Conservation (phyloP, 1,284 basidiomycete species). For the Ganoderma leucocontextum region DNA sequence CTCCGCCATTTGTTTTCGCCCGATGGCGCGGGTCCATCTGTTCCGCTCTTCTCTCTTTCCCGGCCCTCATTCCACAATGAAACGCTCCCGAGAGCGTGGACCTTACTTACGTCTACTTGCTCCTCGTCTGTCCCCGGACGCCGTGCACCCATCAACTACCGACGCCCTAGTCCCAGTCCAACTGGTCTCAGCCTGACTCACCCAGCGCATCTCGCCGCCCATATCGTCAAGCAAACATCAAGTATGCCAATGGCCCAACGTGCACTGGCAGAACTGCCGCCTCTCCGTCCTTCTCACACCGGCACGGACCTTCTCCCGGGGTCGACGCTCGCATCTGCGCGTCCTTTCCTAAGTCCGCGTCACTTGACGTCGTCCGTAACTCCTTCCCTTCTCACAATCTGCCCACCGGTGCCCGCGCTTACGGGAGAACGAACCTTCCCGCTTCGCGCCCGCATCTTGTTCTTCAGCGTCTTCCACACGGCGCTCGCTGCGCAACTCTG, state of each 20-base stretch:
- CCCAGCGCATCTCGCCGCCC: background rate
- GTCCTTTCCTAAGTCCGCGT: slow-evolving; percentile 39
- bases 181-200: background rate
- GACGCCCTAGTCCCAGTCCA: slow-evolving; percentile 2
- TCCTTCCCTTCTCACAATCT: slow-evolving; percentile 17
- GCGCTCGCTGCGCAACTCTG: slow-evolving; percentile 20
- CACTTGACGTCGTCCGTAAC: slow-evolving; percentile 30
- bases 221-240: background rate
- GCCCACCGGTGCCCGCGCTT: slow-evolving; percentile 16
- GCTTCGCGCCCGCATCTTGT: slow-evolving; percentile 14
- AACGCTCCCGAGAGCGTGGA: slow-evolving; percentile 4
- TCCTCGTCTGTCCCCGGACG: slow-evolving; percentile 6
- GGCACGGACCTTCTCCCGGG: slow-evolving; percentile 32
- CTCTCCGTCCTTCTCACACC: slow-evolving; percentile 27
- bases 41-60: slow-evolving; percentile 9
- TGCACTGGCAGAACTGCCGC: background rate
- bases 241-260: background rate
- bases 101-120: background rate
- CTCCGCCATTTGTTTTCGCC: slow-evolving; percentile 26
- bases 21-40: slow-evolving; percentile 27
- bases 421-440: slow-evolving; percentile 24
- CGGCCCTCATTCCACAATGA: slow-evolving; percentile 18
- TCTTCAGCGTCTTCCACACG: slow-evolving; percentile 9
- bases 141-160: slow-evolving; percentile 2
- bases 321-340: slow-evolving; percentile 13